phyloP scores from a whole-genome alignment of 2,329 filamentous ascomycete genomes.

The Camillea tinctor region DNA sequence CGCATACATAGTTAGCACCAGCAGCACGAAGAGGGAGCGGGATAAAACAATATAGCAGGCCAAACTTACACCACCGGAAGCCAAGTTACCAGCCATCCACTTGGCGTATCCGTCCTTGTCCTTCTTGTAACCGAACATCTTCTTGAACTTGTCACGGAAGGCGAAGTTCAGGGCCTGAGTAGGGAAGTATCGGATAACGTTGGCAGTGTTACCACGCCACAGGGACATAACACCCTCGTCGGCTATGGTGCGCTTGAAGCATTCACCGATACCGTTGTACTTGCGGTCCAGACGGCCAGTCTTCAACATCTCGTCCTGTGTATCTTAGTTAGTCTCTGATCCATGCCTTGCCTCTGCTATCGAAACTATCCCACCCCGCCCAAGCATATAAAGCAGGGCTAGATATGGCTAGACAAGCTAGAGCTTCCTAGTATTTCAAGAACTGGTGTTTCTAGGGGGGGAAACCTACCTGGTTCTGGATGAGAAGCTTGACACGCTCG shows the following conservation, averaged over 20 bases:
- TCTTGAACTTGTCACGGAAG: conserved; percentile 99
- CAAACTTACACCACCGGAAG: conserved; percentile 93
- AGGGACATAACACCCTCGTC: conserved; percentile 92
- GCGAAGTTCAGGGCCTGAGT: conserved; percentile 99
- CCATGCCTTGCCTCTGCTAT: not conserved
- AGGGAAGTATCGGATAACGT: conserved; percentile 99
- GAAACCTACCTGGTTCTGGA: conserved; percentile 98
- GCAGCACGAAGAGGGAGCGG: not conserved
- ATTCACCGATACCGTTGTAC: conserved; percentile 91
- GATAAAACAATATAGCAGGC: no score
- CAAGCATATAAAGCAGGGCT: not conserved
- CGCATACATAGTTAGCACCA: conserved; percentile 4
- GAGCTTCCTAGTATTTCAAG: not conserved
- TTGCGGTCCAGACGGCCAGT: conserved; percentile 95
- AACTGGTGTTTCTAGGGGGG: conserved; percentile 4
- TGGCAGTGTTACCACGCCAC: conserved; percentile 99
- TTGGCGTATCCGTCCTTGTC: conserved; percentile 95
- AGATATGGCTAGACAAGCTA: not conserved
- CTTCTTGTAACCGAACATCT: conserved; percentile 99
- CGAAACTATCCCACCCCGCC: not conserved
- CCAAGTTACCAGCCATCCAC: conserved; percentile 99
- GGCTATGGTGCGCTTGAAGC: conserved; percentile 88
- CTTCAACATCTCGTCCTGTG: conserved; percentile 99
- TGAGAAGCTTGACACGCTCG: conserved; percentile 99
- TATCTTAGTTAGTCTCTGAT: conserved; percentile 31